These are phyloP conservation scores for Pichia norvegensis DNA, from an alignment of 1,139 yeast species.

Conservation along the genomic window DNA sequence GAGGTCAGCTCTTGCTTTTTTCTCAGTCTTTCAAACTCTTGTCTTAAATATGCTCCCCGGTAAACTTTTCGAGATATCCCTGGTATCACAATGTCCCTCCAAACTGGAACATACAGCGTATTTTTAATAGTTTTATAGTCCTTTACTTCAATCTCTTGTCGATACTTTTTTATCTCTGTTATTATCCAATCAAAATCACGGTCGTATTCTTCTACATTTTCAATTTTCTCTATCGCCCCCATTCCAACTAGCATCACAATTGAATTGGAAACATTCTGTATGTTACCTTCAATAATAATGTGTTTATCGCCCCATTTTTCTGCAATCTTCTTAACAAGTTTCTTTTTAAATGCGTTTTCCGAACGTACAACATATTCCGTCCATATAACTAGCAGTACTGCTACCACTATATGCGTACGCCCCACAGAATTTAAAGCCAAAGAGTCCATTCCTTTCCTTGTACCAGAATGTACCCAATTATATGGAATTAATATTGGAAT, in stretches of 20 bases:
- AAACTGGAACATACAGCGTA: slow-evolving; percentile 11
- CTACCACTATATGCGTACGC: not conserved
- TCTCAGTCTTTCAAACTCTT: slow-evolving; percentile 22
- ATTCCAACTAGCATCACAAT: not conserved
- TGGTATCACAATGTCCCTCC: slow-evolving; percentile 25
- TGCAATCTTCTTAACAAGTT: not conserved
- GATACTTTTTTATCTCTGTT: not conserved
- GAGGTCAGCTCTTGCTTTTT: slow-evolving; percentile 9
- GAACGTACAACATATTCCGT: not conserved
- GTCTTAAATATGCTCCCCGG: slow-evolving; percentile 19
- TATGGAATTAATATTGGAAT: slow-evolving; percentile 43
- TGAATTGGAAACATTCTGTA: not conserved
- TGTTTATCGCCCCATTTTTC: not conserved
- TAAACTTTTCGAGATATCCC: slow-evolving; percentile 25
- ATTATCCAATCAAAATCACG: not conserved
- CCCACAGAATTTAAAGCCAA: slow-evolving; percentile 2
- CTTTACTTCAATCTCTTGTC: not conserved
- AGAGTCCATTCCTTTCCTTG: slow-evolving; percentile 1
- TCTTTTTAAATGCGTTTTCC: not conserved
- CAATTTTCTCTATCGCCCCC: not conserved
- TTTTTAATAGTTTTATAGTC: slow-evolving; percentile 10
- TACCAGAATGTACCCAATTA: slow-evolving; percentile 27
- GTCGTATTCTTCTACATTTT: not conserved
- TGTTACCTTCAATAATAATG: not conserved
- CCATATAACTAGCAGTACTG: not conserved